These are phyloP conservation scores for Boletus patriciae DNA, from an alignment of 768 basidiomycete genomes.

Conservation along the genomic window DNA sequence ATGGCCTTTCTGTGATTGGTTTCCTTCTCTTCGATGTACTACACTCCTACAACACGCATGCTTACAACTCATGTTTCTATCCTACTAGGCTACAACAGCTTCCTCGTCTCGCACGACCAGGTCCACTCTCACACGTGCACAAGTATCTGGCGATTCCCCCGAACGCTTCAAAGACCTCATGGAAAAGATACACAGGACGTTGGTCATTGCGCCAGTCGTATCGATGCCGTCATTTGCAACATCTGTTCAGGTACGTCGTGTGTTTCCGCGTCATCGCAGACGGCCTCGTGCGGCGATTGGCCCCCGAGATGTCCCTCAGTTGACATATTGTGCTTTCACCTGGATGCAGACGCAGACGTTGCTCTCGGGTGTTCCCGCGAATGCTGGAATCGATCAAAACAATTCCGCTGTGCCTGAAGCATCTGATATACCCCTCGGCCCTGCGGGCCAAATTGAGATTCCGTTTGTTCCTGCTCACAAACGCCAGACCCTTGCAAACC, in stretches of 20 bases:
- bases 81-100: slow-evolving; percentile 3
- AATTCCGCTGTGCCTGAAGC: background rate
- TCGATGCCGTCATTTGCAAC: slow-evolving; percentile 32
- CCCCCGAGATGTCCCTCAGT: background rate
- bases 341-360: slow-evolving; percentile 10
- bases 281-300: background rate
- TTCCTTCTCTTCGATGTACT: slow-evolving; percentile 1
- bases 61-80: slow-evolving; percentile 16
- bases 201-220: slow-evolving; percentile 57
- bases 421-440: slow-evolving; percentile 25
- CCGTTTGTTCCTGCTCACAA: slow-evolving; percentile 73
- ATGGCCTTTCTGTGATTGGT: slow-evolving; percentile 14
- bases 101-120: slow-evolving; percentile 5
- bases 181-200: slow-evolving; percentile 63
- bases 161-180: slow-evolving; percentile 54
- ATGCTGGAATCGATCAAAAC: slow-evolving; percentile 1
- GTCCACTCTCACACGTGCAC: slow-evolving; percentile 10
- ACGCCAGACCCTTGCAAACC: slow-evolving; percentile 37
- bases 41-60: background rate
- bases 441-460: slow-evolving; percentile 62
- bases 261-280: background rate
- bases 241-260: slow-evolving; percentile 17
- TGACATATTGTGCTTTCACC: slow-evolving; percentile 4
- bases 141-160: slow-evolving; percentile 9
- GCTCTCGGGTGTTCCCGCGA: background rate